phyloP scores from a whole-genome alignment of 2,329 filamentous ascomycete species.

The Claviceps purpurea region DNA sequence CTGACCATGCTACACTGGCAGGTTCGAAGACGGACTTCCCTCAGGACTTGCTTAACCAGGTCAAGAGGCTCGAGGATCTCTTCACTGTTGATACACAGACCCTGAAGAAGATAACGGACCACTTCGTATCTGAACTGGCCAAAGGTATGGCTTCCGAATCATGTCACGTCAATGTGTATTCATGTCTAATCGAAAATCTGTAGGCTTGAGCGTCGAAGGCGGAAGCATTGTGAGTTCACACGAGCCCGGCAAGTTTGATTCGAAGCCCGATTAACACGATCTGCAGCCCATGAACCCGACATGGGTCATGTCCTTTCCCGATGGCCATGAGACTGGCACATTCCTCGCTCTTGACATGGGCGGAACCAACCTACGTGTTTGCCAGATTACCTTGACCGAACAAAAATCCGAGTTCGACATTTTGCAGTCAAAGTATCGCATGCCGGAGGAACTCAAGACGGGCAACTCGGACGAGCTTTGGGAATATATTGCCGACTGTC shows the following conservation, averaged over 20 bases:
- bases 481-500: slow-evolving; percentile 88
- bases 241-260: neutral
- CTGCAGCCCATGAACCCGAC: slow-evolving; percentile 89
- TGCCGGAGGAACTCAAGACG: slow-evolving; percentile 86
- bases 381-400: slow-evolving; percentile 79
- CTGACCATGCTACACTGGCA: slow-evolving; percentile 23
- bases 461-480: slow-evolving; percentile 75
- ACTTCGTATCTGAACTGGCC: slow-evolving; percentile 77
- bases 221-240: slow-evolving; percentile 68
- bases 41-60: slow-evolving; percentile 66
- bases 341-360: slow-evolving; percentile 91
- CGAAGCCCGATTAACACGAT: slow-evolving; percentile 9
- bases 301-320: slow-evolving; percentile 85
- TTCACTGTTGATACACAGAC: slow-evolving; percentile 69
- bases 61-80: slow-evolving; percentile 68
- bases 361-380: slow-evolving; percentile 89
- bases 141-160: slow-evolving; percentile 46
- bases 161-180: neutral
- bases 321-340: slow-evolving; percentile 74
- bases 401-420: slow-evolving; percentile 86
- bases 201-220: slow-evolving; percentile 73
- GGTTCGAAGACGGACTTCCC: slow-evolving; percentile 88
- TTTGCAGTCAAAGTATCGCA: slow-evolving; percentile 88
- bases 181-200: slow-evolving; percentile 7
- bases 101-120: slow-evolving; percentile 79